These are phyloP conservation scores for Ascocoryne sarcoides DNA, from an alignment of 2,329 filamentous ascomycete genomes.

Conservation along the genomic window DNA sequence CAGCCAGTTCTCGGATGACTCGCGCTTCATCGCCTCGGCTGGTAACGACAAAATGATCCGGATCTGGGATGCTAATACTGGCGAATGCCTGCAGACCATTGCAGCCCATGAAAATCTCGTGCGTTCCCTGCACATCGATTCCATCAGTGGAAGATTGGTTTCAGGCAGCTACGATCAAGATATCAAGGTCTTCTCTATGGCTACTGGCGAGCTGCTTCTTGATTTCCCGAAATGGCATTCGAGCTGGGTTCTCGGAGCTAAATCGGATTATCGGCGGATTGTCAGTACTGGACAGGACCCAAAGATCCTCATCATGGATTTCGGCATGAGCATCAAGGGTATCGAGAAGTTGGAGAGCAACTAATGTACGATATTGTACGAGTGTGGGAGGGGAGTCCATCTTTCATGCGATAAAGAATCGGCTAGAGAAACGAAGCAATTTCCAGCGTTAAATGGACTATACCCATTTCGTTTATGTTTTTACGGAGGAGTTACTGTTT, in stretches of 20 bases:
- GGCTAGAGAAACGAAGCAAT: conserved; percentile 7
- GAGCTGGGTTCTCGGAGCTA: conserved; percentile 93
- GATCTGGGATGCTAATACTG: conserved; percentile 90
- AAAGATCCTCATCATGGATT: conserved; percentile 88
- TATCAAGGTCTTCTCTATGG: conserved; percentile 89
- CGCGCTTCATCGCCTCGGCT: conserved; percentile 84
- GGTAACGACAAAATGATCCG: conserved; percentile 95
- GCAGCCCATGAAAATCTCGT: conserved; percentile 79
- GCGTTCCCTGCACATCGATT: conserved; percentile 84
- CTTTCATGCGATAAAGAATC: too few relatives aligned
- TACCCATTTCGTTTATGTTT: conserved; percentile 4
- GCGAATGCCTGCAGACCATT: conserved; percentile 72
- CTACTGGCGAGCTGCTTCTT: conserved; percentile 66
- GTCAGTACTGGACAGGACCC: conserved; percentile 93
- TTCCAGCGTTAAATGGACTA: too few relatives aligned
- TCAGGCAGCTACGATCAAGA: conserved; percentile 93
- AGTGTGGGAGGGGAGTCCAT: too few relatives aligned
- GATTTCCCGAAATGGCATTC: conserved; percentile 92
- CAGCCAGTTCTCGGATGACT: conserved; percentile 92
- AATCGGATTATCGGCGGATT: conserved; percentile 90
- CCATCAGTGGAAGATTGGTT: conserved; percentile 73
- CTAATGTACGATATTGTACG: too few relatives aligned
- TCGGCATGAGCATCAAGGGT: conserved; percentile 55
- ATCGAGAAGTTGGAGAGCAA: conserved; percentile 49
- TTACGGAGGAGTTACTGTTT: too few relatives aligned